These are phyloP conservation scores for Onygenales sp. DNA, from an alignment of 2,329 filamentous ascomycete species.

Conservation along the genomic window DNA sequence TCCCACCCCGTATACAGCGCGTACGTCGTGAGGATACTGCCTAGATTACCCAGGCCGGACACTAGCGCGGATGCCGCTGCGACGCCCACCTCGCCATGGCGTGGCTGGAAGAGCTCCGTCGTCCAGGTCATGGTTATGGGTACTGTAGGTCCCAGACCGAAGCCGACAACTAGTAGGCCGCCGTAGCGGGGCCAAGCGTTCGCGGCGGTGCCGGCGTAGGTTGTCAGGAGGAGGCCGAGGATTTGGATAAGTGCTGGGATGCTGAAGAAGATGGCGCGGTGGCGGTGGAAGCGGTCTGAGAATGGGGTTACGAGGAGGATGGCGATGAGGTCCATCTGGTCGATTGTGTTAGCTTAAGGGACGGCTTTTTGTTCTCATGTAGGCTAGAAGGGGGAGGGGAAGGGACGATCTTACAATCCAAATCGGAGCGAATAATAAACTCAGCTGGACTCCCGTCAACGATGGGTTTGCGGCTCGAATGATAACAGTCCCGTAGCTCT, in stretches of 20 bases:
- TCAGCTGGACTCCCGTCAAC: constrained; percentile 65
- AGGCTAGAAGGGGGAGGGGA: constrained; percentile 6
- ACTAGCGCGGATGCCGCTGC: constrained; percentile 78
- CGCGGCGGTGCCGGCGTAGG: constrained; percentile 53
- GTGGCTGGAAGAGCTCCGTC: constrained; percentile 77
- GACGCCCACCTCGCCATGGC: constrained; percentile 84
- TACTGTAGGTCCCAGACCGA: constrained; percentile 81
- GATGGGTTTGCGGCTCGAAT: constrained; percentile 67
- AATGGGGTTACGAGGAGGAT: constrained; percentile 79
- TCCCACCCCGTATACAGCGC: constrained; percentile 83
- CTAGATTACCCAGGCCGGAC: constrained; percentile 76
- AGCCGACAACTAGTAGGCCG: constrained; percentile 80
- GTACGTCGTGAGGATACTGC: constrained; percentile 79
- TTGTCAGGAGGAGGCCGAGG: constrained; percentile 66
- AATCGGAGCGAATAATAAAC: constrained; percentile 78
- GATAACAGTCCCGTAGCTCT: constrained; percentile 80
- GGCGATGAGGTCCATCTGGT: constrained; percentile 72
- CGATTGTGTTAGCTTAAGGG: background rate
- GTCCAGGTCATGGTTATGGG: constrained; percentile 94
- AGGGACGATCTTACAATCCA: constrained; percentile 60
- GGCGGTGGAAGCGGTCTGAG: constrained; percentile 74
- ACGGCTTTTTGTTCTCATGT: background rate
- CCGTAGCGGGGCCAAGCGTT: constrained; percentile 78
- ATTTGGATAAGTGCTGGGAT: constrained; percentile 70
- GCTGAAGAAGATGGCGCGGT: constrained; percentile 74